Conservation (phyloP, 108 stramenopile species). For the Epithemia pelagica region DNA sequence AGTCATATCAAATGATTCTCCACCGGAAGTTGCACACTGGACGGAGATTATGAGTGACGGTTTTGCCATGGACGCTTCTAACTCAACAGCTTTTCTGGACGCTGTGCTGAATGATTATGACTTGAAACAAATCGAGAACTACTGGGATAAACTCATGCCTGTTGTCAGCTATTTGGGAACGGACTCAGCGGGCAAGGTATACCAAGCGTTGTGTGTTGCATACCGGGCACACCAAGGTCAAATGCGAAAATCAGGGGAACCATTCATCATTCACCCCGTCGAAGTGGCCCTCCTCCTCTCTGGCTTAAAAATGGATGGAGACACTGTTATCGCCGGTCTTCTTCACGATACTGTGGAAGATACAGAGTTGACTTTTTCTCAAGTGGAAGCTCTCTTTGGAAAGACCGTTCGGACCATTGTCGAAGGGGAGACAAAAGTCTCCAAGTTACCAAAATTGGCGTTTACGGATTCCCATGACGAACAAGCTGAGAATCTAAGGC, state of each 20-base stretch:
- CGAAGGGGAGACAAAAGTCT: constrained; percentile 94
- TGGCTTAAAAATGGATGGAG: constrained; percentile 87
- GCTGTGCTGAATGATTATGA: constrained; percentile 28
- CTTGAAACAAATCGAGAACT: constrained; percentile 51
- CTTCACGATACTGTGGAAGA: constrained; percentile 98
- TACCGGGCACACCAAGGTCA: constrained; percentile 88
- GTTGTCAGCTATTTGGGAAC: constrained; percentile 62
- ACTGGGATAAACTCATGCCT: constrained; percentile 72
- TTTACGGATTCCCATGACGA: constrained; percentile 76
- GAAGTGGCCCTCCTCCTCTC: constrained; percentile 79
- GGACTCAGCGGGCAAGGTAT: constrained; percentile 35
- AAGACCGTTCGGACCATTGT: constrained; percentile 79
- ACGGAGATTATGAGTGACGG: constrained; percentile 2
- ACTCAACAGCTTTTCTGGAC: not conserved
- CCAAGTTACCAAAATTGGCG: constrained; percentile 86
- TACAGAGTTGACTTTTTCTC: constrained; percentile 86
- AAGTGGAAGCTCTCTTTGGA: constrained; percentile 91
- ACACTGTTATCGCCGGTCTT: constrained; percentile 89
- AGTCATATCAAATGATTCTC: not conserved
- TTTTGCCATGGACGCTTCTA: not conserved
- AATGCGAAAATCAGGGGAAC: constrained; percentile 87
- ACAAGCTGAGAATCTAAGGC: constrained; percentile 91
- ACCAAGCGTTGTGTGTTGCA: constrained; percentile 70
- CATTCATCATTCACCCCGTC: constrained; percentile 93
- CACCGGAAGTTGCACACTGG: constrained; percentile 10